Evolutionary conservation across 805 yeast species (phyloP), one percentile per base, ranked within the genome.

Genomic region (Trichomonascus vanleenenianus): DNA sequence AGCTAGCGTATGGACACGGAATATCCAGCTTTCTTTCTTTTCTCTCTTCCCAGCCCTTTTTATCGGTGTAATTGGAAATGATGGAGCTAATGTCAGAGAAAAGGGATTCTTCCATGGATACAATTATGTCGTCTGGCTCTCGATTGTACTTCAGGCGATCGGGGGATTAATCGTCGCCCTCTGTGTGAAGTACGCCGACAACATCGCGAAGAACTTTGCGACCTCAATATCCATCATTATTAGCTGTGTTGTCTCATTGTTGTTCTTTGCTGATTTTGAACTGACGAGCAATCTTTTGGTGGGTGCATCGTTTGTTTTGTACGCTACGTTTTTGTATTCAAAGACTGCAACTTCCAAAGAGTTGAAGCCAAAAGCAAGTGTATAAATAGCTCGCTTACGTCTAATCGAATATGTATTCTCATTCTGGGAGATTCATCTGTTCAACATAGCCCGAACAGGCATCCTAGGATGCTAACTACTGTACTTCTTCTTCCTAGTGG

Each of bases 111-210:
- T 66, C 53, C 52, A 56, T 39, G 70, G 70, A 30, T 66, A 66
- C 56, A 64, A 60, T 42, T 30, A 50, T 10, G 59, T 63, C 15
- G 68, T 66, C 9, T 56, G 60, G 58, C 49, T 56, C 10, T 67
- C 67, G 19, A 63, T 66, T 36, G 44, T 57, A 1, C 55, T 66
- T 39, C 71, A 66, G 52, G 71, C 71, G 0, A 39, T 61, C 16
- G 71, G 71, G 6, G 71, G 71, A 3, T 60, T 66, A 35, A 57
- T 66, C 4, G 71, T 66, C 5, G 70, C 71, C 2, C 53, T 65
- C 19, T 66, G 68, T 41, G 70, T 66, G 45, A 66, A 66, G 48
- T 65, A 63, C 44, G 71, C 71, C 10, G 71, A 66, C 50, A 65
- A 63, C 49, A 66, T 66, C 42, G 65, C 66, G 44, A 65, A 65